Evolutionary conservation across 495 filamentous ascomycete species (phyloP).

Genomic region (Aspergillus saccharolyticus): DNA sequence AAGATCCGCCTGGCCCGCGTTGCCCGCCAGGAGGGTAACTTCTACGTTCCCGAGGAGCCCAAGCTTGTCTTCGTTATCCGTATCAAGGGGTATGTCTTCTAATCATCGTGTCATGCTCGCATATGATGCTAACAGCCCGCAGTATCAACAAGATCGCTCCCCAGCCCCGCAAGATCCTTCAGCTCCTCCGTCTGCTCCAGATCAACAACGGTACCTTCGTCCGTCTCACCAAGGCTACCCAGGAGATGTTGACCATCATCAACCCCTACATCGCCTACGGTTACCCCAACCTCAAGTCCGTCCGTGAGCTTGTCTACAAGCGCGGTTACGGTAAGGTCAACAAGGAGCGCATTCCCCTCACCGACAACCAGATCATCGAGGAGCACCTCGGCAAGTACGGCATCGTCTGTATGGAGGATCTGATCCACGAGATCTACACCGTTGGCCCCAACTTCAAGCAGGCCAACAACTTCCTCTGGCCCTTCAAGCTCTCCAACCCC

Average conservation of each 20-base stretch:
- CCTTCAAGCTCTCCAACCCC: constrained; percentile 98
- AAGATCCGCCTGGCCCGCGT: constrained; percentile 87
- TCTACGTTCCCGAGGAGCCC: constrained; percentile 88
- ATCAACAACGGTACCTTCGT: constrained; percentile 99
- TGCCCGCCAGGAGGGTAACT: constrained; percentile 86
- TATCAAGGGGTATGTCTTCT: constrained; percentile 78
- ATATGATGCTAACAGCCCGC: constrained; percentile 16
- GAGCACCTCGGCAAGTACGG: constrained; percentile 93
- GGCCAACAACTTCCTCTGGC: constrained; percentile 99
- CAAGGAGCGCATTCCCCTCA: constrained; percentile 91
- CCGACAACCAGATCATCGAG: constrained; percentile 98
- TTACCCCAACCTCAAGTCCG: constrained; percentile 97
- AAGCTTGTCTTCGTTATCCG: constrained; percentile 98
- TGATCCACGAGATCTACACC: constrained; percentile 98
- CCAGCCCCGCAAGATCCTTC: constrained; percentile 99
- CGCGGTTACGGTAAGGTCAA: constrained; percentile 96
- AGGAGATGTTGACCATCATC: constrained; percentile 96
- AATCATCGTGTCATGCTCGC: constrained; percentile 6
- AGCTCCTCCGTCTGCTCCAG: constrained; percentile 97
- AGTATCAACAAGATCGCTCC: constrained; percentile 99
- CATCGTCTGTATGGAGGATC: constrained; percentile 98
- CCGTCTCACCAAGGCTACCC: constrained; percentile 93
- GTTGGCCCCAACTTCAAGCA: constrained; percentile 99
- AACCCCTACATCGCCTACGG: constrained; percentile 98
- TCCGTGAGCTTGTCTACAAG: constrained; percentile 99